Evolutionary conservation across 108 stramenopile species (phyloP).

Genomic region (Stephanodiscus triporus): DNA sequence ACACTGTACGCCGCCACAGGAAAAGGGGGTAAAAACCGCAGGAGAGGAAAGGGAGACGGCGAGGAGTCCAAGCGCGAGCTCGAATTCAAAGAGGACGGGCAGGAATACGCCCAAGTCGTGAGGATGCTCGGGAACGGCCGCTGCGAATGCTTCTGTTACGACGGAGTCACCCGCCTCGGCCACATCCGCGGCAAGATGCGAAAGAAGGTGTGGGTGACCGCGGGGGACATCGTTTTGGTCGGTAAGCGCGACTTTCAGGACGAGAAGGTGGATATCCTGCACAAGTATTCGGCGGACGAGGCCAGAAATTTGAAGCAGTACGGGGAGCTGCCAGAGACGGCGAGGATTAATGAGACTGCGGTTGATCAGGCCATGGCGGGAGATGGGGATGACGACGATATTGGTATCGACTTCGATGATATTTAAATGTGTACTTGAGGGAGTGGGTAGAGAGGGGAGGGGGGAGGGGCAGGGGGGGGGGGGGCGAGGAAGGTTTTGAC

Average conservation of each 20-base stretch:
- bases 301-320: constrained; percentile 99
- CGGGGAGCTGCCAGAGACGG: constrained; percentile 98
- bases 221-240: constrained; percentile 97
- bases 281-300: constrained; percentile 99
- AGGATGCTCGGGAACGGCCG: constrained; percentile 99
- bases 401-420: constrained; percentile 96
- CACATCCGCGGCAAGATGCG: constrained; percentile 99
- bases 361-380: constrained; percentile 99
- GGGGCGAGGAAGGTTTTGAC: no score
- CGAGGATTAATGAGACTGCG: constrained; percentile 98
- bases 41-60: constrained; percentile 98
- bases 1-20: constrained; percentile 57
- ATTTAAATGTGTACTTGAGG: constrained; percentile 60
- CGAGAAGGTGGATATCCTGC: constrained; percentile 99
- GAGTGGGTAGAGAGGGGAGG: neutral
- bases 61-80: constrained; percentile 99
- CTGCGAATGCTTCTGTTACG: constrained; percentile 98
- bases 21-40: constrained; percentile 99
- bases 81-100: constrained; percentile 98
- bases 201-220: constrained; percentile 98
- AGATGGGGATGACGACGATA: constrained; percentile 91
- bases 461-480: no score
- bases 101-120: constrained; percentile 94
- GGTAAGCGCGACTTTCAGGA: constrained; percentile 99
- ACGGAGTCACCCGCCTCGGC: constrained; percentile 96